Evolutionary conservation across 768 basidiomycete genomes (phyloP), one percentile per base, ranked within the genome.

Genomic region (Rhodotorula diobovata): DNA sequence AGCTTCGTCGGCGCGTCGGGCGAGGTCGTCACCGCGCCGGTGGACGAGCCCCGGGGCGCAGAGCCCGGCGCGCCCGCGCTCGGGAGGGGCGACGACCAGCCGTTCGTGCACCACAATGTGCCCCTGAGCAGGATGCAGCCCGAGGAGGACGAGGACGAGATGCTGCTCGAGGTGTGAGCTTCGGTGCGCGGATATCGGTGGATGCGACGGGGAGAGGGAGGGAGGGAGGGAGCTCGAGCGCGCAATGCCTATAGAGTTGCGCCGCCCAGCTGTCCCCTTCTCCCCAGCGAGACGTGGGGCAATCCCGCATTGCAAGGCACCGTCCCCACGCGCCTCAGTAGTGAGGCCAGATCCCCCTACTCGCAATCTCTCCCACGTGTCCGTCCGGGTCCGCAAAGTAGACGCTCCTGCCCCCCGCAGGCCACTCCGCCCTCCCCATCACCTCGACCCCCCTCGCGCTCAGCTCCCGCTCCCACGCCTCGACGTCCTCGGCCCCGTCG

Each of bases 91-190:
- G 66, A 76, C 66, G 76, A 76, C 56, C 48, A 21, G 55, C 23
- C 18, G 30, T 63, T 66, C 32, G 37, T 63, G 55, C 70, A 71
- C 21, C 39, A 63, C 37, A 67, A 63, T 39, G 61, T 59, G n/a
- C 54, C 65, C 48, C n/a, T 58, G 34, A 50, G 48, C 21, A 41
- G 43, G 66, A 37, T 63, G 55, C 54, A 76, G 79, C 71, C 66
- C 4, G 83, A 83, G 32, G 86, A 88, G 63, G 87, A 88, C 58
- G 89, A 89, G 69, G 90, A 91, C 76, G 82, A 85, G 77, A 86
- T 82, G 76, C 90, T 93, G 66, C 86, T 89, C 70, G 91, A 91
- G 81, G 84, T 93, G 56, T 91, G 84, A 68, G n/a, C 37, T 12
- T 9, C 9, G n/a, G n/a, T n/a, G n/a, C n/a, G n/a, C n/a, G n/a